Conservation (phyloP, 2,329 filamentous ascomycete species). For the Colletotrichum shisoi region DNA sequence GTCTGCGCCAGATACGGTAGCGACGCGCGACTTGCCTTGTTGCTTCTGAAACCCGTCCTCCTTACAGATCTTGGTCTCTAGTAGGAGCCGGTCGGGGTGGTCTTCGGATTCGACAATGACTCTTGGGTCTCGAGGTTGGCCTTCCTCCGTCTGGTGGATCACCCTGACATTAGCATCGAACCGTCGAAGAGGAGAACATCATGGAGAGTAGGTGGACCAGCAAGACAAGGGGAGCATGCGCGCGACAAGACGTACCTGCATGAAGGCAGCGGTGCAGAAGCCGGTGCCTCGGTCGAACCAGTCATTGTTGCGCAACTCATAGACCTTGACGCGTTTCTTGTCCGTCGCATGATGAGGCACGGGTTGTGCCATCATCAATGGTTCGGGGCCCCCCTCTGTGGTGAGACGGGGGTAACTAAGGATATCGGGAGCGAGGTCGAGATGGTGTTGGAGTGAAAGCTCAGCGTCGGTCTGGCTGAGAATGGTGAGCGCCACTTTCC, state of each 20-base stretch:
- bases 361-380: constrained; percentile 74
- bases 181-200: not conserved
- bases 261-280: constrained; percentile 83
- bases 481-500: constrained; percentile 65
- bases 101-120: constrained; percentile 95
- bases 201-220: constrained; percentile 21
- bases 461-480: constrained; percentile 63
- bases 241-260: constrained; percentile 66
- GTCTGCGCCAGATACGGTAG: constrained; percentile 45
- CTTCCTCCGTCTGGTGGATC: constrained; percentile 60
- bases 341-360: constrained; percentile 74
- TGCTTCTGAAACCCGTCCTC: constrained; percentile 98
- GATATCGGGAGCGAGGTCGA: constrained; percentile 64
- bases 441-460: constrained; percentile 67
- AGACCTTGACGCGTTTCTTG: constrained; percentile 92
- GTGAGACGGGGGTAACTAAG: constrained; percentile 58
- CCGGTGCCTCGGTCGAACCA: constrained; percentile 98
- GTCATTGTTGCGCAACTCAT: constrained; percentile 97
- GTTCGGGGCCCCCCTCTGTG: constrained; percentile 64
- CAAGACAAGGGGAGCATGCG: constrained; percentile 13
- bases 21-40: constrained; percentile 70
- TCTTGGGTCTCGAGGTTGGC: constrained; percentile 77
- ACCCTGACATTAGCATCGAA: constrained; percentile 26
- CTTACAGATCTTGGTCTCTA: constrained; percentile 89
- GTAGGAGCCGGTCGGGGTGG: constrained; percentile 78